phyloP scores from a whole-genome alignment of 208 protist species.

The Trypanosoma rangeli region DNA sequence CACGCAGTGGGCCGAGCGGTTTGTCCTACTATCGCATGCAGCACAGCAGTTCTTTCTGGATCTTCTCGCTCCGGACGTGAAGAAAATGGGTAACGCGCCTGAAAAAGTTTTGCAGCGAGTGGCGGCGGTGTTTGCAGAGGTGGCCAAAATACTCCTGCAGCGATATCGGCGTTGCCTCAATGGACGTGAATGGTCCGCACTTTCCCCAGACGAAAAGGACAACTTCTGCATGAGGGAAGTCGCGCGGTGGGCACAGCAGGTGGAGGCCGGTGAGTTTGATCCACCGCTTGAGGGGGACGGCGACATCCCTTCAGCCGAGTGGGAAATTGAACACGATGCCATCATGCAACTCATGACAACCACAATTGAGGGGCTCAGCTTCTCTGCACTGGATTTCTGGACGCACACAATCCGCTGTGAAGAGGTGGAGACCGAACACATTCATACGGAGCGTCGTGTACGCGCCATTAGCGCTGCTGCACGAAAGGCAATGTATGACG shows the following conservation, averaged over 20 bases:
- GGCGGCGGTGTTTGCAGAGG: constrained; percentile 40
- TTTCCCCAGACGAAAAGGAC: constrained; percentile 38
- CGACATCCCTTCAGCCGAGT: constrained; percentile 56
- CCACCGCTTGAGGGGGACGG: constrained; percentile 49
- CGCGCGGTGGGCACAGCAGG: constrained; percentile 44
- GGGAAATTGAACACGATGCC: constrained; percentile 59
- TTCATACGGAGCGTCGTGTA: constrained; percentile 56
- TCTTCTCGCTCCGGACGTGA: constrained; percentile 42
- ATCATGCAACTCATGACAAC: constrained; percentile 48
- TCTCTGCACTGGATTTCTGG: constrained; percentile 77
- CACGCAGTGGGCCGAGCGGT: constrained; percentile 76
- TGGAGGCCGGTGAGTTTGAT: constrained; percentile 70
- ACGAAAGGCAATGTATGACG: constrained; percentile 48
- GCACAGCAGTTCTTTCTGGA: constrained; percentile 61
- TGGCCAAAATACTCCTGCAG: constrained; percentile 46
- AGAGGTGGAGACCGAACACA: constrained; percentile 77
- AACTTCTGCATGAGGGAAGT: constrained; percentile 51
- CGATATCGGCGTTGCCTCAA: constrained; percentile 37
- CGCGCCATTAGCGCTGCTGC: constrained; percentile 54
- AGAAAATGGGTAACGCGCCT: constrained; percentile 31
- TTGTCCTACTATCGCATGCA: constrained; percentile 54
- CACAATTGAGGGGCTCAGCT: constrained; percentile 41
- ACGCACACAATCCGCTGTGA: constrained; percentile 71
- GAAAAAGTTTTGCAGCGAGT: constrained; percentile 47
- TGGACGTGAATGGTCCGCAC: constrained; percentile 17